phyloP scores from a whole-genome alignment of 1,284 basidiomycete species.

The Trichosporon faecale region DNA sequence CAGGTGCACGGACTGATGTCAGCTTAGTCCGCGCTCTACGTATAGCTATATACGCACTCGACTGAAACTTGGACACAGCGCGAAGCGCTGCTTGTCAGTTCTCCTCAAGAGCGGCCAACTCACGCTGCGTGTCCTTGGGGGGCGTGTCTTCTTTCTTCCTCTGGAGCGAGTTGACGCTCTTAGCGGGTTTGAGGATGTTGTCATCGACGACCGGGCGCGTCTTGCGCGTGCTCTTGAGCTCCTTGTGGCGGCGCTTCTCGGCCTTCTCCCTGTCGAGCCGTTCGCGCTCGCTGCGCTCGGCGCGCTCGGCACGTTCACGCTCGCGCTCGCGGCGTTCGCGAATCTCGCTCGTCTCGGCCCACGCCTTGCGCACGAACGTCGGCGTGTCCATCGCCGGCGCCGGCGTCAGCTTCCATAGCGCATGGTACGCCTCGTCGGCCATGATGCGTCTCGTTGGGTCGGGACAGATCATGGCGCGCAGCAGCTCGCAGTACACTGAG shows the following conservation, averaged over 20 bases:
- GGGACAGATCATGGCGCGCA: constrained; percentile 46
- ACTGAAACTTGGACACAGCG: not conserved
- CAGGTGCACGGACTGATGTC: constrained; percentile 7
- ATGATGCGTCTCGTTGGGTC: constrained; percentile 42
- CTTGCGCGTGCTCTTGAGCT: not conserved
- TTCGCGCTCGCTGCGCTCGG: too few species aligned
- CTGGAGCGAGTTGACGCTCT: not conserved
- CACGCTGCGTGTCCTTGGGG: constrained; percentile 1
- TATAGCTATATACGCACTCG: not conserved
- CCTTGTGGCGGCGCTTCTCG: constrained; percentile 16
- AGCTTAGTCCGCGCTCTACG: not conserved
- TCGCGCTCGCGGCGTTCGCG: not conserved
- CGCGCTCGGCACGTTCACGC: too few species aligned
- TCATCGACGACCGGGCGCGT: not conserved
- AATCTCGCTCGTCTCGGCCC: not conserved
- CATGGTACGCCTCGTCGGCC: constrained; percentile 46
- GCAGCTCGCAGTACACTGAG: constrained; percentile 37
- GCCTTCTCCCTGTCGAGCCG: not conserved
- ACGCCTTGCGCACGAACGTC: constrained; percentile 46
- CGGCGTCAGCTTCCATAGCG: constrained; percentile 20
- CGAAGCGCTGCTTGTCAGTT: not conserved
- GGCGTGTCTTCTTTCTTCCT: not conserved
- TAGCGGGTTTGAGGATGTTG: not conserved
- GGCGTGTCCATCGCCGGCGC: constrained; percentile 45
- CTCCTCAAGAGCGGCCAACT: not conserved